phyloP scores from a whole-genome alignment of 768 basidiomycete genomes.

The Xerocomellus intermedius region DNA sequence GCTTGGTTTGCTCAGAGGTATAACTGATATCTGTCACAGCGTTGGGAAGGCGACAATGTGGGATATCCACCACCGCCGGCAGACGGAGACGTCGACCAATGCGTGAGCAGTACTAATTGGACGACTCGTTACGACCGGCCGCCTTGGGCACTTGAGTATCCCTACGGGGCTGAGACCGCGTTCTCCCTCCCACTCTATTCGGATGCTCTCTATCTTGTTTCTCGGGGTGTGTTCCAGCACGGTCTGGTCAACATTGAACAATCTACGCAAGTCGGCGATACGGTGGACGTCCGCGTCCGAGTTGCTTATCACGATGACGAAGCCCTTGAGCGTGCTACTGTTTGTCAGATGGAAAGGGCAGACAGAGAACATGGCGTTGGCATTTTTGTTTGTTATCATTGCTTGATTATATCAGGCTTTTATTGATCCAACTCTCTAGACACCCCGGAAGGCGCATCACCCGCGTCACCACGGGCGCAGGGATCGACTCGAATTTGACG shows the following conservation, averaged over 20 bases:
- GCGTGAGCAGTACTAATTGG: conserved; percentile 21
- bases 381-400: conserved; percentile 30
- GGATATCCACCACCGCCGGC: neutral
- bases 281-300: conserved; percentile 29
- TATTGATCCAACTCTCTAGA: conserved; percentile 26
- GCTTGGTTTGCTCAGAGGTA: neutral
- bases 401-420: neutral
- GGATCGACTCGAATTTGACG: conserved; percentile 33
- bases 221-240: conserved; percentile 28
- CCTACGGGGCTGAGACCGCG: conserved; percentile 24
- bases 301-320: conserved; percentile 21
- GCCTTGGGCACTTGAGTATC: conserved; percentile 19
- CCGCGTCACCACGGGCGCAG: neutral
- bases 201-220: conserved; percentile 30
- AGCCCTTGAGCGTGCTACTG: conserved; percentile 22
- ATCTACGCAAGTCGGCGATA: conserved; percentile 28
- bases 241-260: conserved; percentile 31
- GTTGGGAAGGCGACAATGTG: neutral
- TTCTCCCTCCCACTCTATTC: conserved; percentile 33
- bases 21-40: conserved; percentile 9
- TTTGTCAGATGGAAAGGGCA: conserved; percentile 31
- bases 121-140: conserved; percentile 25
- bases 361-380: conserved; percentile 31
- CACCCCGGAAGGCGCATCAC: conserved; percentile 17
- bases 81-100: conserved; percentile 11